A percentile compares a stretch with the other conserved stretches of the same genome.
phyloP scores from a whole-genome alignment of 2,329 filamentous ascomycete species.

The Aspergillus sp. region DNA sequence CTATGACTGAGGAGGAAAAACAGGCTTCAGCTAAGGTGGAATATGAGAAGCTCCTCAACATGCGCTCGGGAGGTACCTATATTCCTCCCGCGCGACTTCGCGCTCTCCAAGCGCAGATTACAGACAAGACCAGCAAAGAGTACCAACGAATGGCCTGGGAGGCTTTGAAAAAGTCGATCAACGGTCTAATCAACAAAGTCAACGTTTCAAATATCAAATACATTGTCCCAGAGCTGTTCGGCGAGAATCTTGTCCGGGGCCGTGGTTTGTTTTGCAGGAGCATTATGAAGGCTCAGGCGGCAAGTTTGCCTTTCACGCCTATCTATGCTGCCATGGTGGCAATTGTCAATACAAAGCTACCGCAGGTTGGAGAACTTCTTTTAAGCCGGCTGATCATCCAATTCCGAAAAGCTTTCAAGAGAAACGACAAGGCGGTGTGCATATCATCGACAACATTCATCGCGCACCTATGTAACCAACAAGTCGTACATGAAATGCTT shows the following conservation, averaged over 20 bases:
- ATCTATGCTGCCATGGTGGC: conserved; percentile 95
- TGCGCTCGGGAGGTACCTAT: conserved; percentile 94
- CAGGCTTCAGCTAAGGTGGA: conserved; percentile 86
- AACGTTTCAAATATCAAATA: conserved; percentile 97
- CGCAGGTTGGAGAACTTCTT: conserved; percentile 88
- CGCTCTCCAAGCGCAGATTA: conserved; percentile 93
- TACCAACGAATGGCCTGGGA: conserved; percentile 99
- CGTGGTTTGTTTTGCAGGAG: conserved; percentile 90
- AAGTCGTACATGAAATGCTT: conserved; percentile 91
- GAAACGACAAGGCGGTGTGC: conserved; percentile 96
- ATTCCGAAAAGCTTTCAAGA: conserved; percentile 91
- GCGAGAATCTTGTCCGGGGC: conserved; percentile 88
- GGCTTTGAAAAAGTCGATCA: conserved; percentile 97
- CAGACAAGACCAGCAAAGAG: conserved; percentile 92
- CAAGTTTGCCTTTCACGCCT: conserved; percentile 90
- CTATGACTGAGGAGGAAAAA: conserved; percentile 75
- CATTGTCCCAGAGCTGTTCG: conserved; percentile 93
- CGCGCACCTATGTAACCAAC: conserved; percentile 92
- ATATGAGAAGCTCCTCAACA: conserved; percentile 86
- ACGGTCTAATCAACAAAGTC: conserved; percentile 98
- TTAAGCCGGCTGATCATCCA: conserved; percentile 83
- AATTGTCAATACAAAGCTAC: conserved; percentile 96
- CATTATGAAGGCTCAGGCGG: conserved; percentile 98
- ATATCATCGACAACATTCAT: conserved; percentile 91
- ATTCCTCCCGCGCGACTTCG: conserved; percentile 89